A percentile compares a stretch with the other conserved stretches of the same genome.
phyloP scores from a whole-genome alignment of 2,329 filamentous ascomycete species.

The Didymellaceae sp. region DNA sequence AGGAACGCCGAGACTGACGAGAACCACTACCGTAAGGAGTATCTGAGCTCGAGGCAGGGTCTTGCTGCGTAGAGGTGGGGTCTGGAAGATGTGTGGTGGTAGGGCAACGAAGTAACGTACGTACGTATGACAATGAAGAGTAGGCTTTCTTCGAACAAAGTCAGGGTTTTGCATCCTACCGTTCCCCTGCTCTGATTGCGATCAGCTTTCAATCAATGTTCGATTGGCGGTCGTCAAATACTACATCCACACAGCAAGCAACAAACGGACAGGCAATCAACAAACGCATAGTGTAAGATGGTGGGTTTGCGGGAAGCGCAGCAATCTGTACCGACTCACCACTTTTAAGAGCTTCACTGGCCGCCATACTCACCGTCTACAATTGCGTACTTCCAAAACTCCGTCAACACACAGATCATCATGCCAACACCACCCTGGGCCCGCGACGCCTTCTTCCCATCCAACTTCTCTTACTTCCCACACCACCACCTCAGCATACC shows the following conservation, averaged over 20 bases:
- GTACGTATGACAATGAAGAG: constrained; percentile 4
- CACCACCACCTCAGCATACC: too few relatives aligned
- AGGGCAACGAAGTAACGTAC: neutral
- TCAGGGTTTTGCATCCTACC: too few relatives aligned
- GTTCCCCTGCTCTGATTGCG: neutral
- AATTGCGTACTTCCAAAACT: too few relatives aligned
- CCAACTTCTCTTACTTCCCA: too few relatives aligned
- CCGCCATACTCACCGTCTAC: too few relatives aligned
- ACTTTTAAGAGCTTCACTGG: neutral
- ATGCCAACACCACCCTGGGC: too few relatives aligned
- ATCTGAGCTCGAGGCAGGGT: constrained; percentile 59
- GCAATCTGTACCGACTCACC: constrained; percentile 3
- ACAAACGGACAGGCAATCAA: constrained; percentile 4
- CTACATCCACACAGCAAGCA: neutral
- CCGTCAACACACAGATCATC: too few relatives aligned
- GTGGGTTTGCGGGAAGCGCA: constrained; percentile 7
- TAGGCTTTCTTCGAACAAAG: neutral
- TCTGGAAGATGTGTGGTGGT: neutral
- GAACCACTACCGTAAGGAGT: constrained; percentile 80
- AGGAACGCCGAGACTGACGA: constrained; percentile 76
- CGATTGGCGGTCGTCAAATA: neutral
- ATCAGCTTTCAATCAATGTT: neutral
- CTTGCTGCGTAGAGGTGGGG: constrained; percentile 16
- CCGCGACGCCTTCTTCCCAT: too few relatives aligned
- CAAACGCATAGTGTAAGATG: too few relatives aligned